Conservation (phyloP, 176 grass and related monocot species). For the Poa pratensis region DNA sequence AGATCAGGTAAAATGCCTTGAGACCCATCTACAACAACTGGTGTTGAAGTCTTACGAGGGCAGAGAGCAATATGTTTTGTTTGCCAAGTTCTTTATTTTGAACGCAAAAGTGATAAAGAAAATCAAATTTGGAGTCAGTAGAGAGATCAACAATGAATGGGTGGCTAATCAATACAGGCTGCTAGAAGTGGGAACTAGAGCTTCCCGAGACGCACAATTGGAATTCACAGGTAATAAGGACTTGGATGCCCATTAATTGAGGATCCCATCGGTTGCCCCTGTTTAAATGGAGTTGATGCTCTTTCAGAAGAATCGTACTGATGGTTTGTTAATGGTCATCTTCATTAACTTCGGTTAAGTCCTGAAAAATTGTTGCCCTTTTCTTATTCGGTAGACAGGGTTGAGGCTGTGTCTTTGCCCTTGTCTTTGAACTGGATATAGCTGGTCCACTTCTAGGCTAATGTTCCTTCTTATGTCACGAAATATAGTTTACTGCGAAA, state of each 20-base stretch:
- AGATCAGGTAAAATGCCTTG: no score
- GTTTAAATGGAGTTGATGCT: not conserved
- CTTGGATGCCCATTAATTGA: not conserved
- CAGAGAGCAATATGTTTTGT: not conserved
- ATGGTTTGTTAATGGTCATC: not conserved
- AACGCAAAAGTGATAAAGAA: not conserved
- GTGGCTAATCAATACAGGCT: not conserved
- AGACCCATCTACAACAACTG: not conserved
- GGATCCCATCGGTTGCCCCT: not conserved
- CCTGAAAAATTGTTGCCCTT: not conserved
- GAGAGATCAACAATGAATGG: not conserved
- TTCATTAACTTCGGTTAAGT: not conserved
- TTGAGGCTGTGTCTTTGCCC: not conserved
- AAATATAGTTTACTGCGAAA: no score
- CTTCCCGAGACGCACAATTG: not conserved
- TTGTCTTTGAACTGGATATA: no score
- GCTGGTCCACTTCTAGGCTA: no score
- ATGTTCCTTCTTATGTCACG: no score
- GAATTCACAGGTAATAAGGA: not conserved
- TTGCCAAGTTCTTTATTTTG: constrained; percentile 10
- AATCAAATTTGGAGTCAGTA: not conserved
- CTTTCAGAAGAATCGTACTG: not conserved
- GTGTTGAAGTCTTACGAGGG: not conserved
- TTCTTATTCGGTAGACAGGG: not conserved
- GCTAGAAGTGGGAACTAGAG: not conserved